A percentile compares a stretch with the other conserved stretches of the same genome.
Evolutionary conservation across 2,329 filamentous ascomycete species (phyloP).

Genomic region (Passalora sequoiae): DNA sequence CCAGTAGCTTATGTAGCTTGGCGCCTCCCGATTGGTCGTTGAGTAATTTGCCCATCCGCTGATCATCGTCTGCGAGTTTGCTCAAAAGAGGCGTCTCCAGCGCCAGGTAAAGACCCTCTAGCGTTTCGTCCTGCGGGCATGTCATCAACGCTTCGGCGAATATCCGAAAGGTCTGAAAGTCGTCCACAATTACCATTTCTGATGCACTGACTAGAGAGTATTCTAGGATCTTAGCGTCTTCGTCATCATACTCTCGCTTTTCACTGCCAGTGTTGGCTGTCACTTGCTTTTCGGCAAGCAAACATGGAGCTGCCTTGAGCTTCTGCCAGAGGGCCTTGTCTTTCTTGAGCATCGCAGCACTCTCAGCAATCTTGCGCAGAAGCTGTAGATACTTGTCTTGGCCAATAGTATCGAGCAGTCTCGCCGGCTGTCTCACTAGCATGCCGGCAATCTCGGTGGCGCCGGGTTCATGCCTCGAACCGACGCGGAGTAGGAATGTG

Average conservation of each 20-base stretch:
- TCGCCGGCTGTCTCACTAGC: constrained; percentile 76
- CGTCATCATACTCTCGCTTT: constrained; percentile 41
- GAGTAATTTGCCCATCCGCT: constrained; percentile 62
- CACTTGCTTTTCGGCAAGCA: constrained; percentile 78
- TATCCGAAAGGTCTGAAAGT: constrained; percentile 80
- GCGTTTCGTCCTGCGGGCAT: constrained; percentile 79
- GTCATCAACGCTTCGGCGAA: constrained; percentile 82
- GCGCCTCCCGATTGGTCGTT: constrained; percentile 64
- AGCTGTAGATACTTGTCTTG: constrained; percentile 83
- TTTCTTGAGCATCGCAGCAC: constrained; percentile 62
- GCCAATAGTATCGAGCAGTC: constrained; percentile 73
- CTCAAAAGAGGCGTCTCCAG: constrained; percentile 76
- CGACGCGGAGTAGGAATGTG: constrained; percentile 78
- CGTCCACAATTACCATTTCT: constrained; percentile 74
- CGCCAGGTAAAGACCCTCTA: constrained; percentile 78
- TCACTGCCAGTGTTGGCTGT: constrained; percentile 50
- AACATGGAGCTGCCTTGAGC: constrained; percentile 69
- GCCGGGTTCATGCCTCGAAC: constrained; percentile 85
- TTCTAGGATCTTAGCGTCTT: constrained; percentile 57
- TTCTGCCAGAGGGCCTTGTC: constrained; percentile 73
- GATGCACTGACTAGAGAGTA: constrained; percentile 70
- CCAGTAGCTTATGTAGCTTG: constrained; percentile 70
- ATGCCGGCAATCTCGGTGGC: constrained; percentile 78
- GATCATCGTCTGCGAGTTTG: constrained; percentile 70
- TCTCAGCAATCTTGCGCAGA: constrained; percentile 73